Percentiles rank a stretch among this genome's conserved stretches.
Conservation (phyloP, 2,329 filamentous ascomycete species). For the Epichloe coenophiala region DNA sequence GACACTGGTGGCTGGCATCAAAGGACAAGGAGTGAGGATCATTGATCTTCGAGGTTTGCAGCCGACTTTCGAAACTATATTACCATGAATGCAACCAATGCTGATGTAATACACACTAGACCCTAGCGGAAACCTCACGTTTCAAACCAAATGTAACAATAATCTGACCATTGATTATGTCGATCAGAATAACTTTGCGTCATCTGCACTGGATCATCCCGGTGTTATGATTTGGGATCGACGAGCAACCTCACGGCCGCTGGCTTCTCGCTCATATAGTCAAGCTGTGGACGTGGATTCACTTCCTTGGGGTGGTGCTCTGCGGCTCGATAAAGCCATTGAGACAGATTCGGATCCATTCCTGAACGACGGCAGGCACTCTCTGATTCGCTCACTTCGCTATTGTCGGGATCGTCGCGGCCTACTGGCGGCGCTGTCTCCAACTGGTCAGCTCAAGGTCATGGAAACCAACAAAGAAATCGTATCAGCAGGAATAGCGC, state of each 20-base stretch:
- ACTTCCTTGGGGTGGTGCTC: conserved; percentile 47
- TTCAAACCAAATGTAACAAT: conserved; percentile 54
- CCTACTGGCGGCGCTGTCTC: conserved; percentile 46
- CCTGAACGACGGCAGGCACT: conserved; percentile 40
- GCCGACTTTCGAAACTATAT: neutral
- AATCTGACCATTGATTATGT: conserved; percentile 66
- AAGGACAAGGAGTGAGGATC: conserved; percentile 59
- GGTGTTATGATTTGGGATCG: conserved; percentile 69
- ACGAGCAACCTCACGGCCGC: conserved; percentile 40
- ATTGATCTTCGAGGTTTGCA: conserved; percentile 62
- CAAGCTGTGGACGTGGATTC: conserved; percentile 47
- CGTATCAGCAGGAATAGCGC: conserved; percentile 21
- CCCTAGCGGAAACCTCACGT: conserved; percentile 39
- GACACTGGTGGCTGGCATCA: conserved; percentile 62
- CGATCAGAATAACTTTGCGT: conserved; percentile 75
- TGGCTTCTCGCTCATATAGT: conserved; percentile 40
- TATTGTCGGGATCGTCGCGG: conserved; percentile 51
- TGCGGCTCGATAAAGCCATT: conserved; percentile 44
- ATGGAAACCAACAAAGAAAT: conserved; percentile 44
- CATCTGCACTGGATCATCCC: conserved; percentile 61
- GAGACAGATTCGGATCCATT: conserved; percentile 38
- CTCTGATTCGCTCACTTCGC: conserved; percentile 47
- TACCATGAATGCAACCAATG: neutral
- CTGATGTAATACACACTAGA: conserved; percentile 20
- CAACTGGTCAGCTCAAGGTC: conserved; percentile 49